A percentile compares a stretch with the other conserved stretches of the same genome.
phyloP scores from a whole-genome alignment of 352 stramenopile genomes.

The Pelagophyceae sp. region DNA sequence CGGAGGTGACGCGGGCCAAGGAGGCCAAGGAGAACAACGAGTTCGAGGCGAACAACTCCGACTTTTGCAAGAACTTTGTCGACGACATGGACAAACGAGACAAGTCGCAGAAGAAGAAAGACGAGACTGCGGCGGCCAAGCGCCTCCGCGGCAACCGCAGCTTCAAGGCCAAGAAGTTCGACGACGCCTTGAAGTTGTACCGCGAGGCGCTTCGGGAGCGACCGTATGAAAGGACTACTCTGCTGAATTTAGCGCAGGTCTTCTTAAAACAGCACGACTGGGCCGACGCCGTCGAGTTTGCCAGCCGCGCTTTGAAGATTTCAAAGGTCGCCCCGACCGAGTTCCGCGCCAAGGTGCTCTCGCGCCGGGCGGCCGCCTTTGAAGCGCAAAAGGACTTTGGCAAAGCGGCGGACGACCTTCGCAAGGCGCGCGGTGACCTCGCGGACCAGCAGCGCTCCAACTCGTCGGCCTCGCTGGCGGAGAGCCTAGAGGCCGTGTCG shows the following conservation, averaged over 20 bases:
- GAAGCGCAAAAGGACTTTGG: background rate
- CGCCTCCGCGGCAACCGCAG: background rate
- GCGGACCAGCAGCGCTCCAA: background rate
- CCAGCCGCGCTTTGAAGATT: background rate
- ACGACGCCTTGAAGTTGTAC: slow-evolving; percentile 9
- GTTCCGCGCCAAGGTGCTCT: slow-evolving; percentile 7
- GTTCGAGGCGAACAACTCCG: slow-evolving; percentile 3
- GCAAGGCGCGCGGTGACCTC: background rate
- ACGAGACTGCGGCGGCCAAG: slow-evolving; percentile 2
- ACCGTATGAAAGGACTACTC: background rate
- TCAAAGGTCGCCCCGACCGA: background rate
- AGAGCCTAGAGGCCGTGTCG: background rate
- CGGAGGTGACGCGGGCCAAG: background rate
- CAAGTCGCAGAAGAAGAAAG: background rate
- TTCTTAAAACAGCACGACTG: background rate
- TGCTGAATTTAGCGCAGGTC: slow-evolving; percentile 17
- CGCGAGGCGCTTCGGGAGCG: background rate
- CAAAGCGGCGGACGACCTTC: background rate
- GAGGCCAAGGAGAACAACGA: slow-evolving; percentile 2
- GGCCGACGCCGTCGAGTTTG: slow-evolving; percentile 14
- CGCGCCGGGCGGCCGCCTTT: slow-evolving; percentile 2
- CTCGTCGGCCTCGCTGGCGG: background rate
- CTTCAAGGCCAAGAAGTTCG: slow-evolving; percentile 11
- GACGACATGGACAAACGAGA: slow-evolving; percentile 1
- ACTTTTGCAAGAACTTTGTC: slow-evolving; percentile 10